These are phyloP conservation scores for Macrophomina pseudophaseolina DNA, from an alignment of 2,329 filamentous ascomycete genomes.

Conservation along the genomic window DNA sequence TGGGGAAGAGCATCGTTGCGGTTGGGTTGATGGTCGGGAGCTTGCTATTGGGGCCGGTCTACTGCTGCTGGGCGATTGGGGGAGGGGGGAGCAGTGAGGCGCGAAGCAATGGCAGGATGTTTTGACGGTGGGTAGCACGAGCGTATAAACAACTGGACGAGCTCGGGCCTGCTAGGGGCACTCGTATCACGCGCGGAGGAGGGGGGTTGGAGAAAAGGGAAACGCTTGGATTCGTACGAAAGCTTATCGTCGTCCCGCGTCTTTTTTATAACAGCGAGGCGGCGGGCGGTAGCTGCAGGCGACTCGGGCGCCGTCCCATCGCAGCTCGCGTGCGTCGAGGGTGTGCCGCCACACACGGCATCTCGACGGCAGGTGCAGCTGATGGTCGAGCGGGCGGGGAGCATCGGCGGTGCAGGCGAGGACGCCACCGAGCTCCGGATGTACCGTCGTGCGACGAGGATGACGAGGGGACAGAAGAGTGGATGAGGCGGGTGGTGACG, in stretches of 20 bases:
- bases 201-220: too few species aligned
- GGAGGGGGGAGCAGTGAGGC: background rate
- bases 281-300: background rate
- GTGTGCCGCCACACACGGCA: background rate
- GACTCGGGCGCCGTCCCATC: background rate
- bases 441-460: slow-evolving; percentile 13
- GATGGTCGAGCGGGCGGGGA: background rate
- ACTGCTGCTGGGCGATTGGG: too few species aligned
- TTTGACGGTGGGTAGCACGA: background rate
- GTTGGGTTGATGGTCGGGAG: background rate
- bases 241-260: background rate
- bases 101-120: slow-evolving; percentile 5
- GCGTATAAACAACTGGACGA: background rate
- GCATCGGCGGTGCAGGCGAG: background rate
- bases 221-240: background rate
- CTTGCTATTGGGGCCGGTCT: too few species aligned
- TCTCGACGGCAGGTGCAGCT: background rate
- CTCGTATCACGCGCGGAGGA: too few species aligned
- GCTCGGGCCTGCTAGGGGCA: background rate
- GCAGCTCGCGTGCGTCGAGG: background rate
- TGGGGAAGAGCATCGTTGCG: background rate
- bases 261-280: background rate
- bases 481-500: background rate
- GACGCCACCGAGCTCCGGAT: slow-evolving; percentile 7
- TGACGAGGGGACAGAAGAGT: background rate